A percentile compares a stretch with the other conserved stretches of the same genome.
Conservation (phyloP, 1,284 basidiomycete genomes). For the Cystobasidium slooffiae region DNA sequence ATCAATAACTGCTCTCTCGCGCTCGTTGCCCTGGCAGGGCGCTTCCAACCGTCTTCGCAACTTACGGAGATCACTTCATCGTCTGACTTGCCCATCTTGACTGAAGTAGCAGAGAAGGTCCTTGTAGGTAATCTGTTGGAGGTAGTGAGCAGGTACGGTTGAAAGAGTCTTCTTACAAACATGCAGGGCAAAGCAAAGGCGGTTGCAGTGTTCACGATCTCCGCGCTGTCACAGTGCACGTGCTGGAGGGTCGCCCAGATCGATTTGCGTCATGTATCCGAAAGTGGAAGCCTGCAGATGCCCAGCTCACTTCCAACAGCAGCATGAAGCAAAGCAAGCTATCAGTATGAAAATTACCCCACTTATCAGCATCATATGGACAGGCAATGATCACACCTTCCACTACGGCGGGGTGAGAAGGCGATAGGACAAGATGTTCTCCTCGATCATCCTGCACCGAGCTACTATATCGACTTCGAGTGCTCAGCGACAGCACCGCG, state of each 20-base stretch:
- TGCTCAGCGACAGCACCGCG: too few species aligned
- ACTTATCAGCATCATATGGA: too few species aligned
- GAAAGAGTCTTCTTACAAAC: slow-evolving; percentile 21
- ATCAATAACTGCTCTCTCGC: background rate
- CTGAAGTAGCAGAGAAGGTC: background rate
- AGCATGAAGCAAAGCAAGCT: too few species aligned
- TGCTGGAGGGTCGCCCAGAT: background rate
- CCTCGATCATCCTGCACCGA: too few species aligned
- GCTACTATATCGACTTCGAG: too few species aligned
- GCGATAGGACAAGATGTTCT: too few species aligned
- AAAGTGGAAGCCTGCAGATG: too few species aligned
- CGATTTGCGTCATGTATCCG: background rate
- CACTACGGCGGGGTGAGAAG: too few species aligned
- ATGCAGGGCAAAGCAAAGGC: background rate
- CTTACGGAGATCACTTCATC: slow-evolving; percentile 34
- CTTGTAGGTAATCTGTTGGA: background rate
- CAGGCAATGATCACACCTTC: too few species aligned
- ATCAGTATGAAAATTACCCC: too few species aligned
- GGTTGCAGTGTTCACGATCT: background rate
- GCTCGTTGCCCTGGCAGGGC: background rate
- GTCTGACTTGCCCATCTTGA: slow-evolving; percentile 35
- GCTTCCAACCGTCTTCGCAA: too few species aligned
- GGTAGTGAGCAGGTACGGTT: background rate
- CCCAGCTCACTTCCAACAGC: too few species aligned
- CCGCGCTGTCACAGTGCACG: background rate